Percentiles rank a stretch among this genome's conserved stretches.
Evolutionary conservation across 495 filamentous ascomycete species (phyloP).

Genomic region (Penicillium diatomitis): DNA sequence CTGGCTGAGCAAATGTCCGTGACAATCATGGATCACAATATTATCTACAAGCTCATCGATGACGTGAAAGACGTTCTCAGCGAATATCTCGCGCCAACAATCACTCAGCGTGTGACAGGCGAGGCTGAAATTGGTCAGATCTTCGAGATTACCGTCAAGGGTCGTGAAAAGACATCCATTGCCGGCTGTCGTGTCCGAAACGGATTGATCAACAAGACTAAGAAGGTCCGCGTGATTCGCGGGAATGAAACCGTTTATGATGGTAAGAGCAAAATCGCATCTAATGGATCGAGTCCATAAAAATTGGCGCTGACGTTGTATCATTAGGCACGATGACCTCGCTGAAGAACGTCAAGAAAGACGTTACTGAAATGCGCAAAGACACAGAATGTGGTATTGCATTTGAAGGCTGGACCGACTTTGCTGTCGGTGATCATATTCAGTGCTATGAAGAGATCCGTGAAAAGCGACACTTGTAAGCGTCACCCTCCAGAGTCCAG

Average conservation of each 20-base stretch:
- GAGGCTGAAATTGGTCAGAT: conserved; percentile 80
- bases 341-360: conserved; percentile 88
- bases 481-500: not conserved
- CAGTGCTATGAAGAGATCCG: conserved; percentile 74
- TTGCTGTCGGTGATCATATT: conserved; percentile 73
- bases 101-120: conserved; percentile 63
- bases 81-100: conserved; percentile 52
- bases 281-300: not conserved
- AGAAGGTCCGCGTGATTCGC: conserved; percentile 64
- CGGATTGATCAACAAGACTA: conserved; percentile 52
- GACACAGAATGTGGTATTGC: conserved; percentile 86
- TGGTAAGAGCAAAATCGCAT: conserved; percentile 47
- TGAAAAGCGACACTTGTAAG: conserved; percentile 54
- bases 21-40: conserved; percentile 70
- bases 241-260: conserved; percentile 62
- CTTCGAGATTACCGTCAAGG: conserved; percentile 75
- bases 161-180: conserved; percentile 57
- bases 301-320: not conserved
- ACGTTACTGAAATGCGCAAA: conserved; percentile 80
- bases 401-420: conserved; percentile 70
- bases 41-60: conserved; percentile 89
- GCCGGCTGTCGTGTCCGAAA: conserved; percentile 87
- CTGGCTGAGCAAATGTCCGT: conserved; percentile 64
- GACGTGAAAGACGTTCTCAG: conserved; percentile 63
- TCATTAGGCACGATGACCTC: conserved; percentile 59